Evolutionary conservation across 2,329 filamentous ascomycete genomes (phyloP).

Genomic region (Fusarium buharicum): DNA sequence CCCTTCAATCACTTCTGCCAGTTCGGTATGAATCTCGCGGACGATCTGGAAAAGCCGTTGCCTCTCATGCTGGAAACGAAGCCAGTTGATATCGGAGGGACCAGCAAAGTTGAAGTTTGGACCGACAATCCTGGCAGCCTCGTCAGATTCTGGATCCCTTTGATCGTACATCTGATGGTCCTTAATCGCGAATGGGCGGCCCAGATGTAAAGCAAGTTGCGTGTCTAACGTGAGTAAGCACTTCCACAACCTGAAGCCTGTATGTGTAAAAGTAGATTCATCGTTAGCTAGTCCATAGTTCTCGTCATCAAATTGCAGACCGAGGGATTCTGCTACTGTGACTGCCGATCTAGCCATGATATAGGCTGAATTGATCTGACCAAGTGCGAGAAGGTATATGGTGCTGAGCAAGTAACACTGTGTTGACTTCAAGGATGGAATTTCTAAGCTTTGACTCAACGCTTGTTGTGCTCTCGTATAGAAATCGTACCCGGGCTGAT

Average conservation of each 20-base stretch:
- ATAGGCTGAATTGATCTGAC: slow-evolving; percentile 35
- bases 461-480: slow-evolving; percentile 59
- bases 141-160: slow-evolving; percentile 16
- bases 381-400: slow-evolving; percentile 52
- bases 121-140: slow-evolving; percentile 20
- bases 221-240: slow-evolving; percentile 37
- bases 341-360: slow-evolving; percentile 32
- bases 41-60: slow-evolving; percentile 27
- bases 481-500: slow-evolving; percentile 53
- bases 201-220: slow-evolving; percentile 33
- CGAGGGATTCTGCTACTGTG: slow-evolving; percentile 32
- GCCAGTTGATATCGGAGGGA: slow-evolving; percentile 33
- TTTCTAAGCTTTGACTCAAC: slow-evolving; percentile 55
- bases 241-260: slow-evolving; percentile 27
- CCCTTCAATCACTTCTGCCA: slow-evolving; percentile 27
- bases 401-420: slow-evolving; percentile 59
- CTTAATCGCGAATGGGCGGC: slow-evolving; percentile 31
- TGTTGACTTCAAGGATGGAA: slow-evolving; percentile 56
- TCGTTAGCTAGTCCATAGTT: neutral
- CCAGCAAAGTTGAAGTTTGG: slow-evolving; percentile 32
- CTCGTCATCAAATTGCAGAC: slow-evolving; percentile 19
- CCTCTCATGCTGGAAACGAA: slow-evolving; percentile 37
- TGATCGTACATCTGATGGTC: neutral
- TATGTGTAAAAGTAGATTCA: neutral
- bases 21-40: slow-evolving; percentile 33